Percentiles rank a stretch among this genome's conserved stretches.
These are phyloP conservation scores for Sphenostylis stenocarpa DNA, from an alignment of 306 rosid species.

Conservation along the genomic window DNA sequence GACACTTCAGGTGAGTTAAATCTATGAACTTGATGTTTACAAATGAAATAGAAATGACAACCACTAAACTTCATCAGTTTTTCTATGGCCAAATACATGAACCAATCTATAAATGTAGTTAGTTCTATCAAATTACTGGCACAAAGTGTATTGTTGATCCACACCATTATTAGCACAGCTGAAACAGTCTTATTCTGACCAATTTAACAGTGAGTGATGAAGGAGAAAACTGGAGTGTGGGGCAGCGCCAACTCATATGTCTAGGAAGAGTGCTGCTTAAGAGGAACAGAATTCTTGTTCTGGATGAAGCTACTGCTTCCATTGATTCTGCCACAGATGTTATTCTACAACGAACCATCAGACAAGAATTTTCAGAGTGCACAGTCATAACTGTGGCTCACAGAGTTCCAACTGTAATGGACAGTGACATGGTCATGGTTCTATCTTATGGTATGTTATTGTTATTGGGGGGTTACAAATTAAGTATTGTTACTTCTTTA, in stretches of 20 bases:
- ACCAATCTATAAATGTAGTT: neutral
- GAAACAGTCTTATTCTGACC: neutral
- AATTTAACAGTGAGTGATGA: slow-evolving; percentile 54
- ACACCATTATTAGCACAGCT: neutral
- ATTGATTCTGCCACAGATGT: slow-evolving; percentile 69
- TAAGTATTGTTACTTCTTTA: neutral
- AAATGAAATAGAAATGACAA: neutral
- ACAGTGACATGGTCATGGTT: slow-evolving; percentile 78
- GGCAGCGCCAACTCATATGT: slow-evolving; percentile 71
- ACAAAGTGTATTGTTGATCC: neutral
- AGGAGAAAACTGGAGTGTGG: slow-evolving; percentile 76
- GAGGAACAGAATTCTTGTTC: slow-evolving; percentile 62
- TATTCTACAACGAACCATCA: slow-evolving; percentile 51
- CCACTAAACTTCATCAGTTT: neutral
- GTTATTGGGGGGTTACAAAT: neutral
- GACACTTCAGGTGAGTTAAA: slow-evolving; percentile 55
- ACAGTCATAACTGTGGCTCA: slow-evolving; percentile 67
- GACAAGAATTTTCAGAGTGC: slow-evolving; percentile 61
- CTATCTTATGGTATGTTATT: slow-evolving; percentile 57
- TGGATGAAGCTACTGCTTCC: slow-evolving; percentile 80
- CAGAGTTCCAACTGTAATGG: slow-evolving; percentile 71
- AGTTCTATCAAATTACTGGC: neutral
- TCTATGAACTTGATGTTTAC: neutral
- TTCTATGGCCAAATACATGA: neutral
- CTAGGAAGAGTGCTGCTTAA: slow-evolving; percentile 71